Percentiles rank a stretch among this genome's conserved stretches.
phyloP scores from a whole-genome alignment of 176 grass and related monocot species.

The Triticum dicoccoides region DNA sequence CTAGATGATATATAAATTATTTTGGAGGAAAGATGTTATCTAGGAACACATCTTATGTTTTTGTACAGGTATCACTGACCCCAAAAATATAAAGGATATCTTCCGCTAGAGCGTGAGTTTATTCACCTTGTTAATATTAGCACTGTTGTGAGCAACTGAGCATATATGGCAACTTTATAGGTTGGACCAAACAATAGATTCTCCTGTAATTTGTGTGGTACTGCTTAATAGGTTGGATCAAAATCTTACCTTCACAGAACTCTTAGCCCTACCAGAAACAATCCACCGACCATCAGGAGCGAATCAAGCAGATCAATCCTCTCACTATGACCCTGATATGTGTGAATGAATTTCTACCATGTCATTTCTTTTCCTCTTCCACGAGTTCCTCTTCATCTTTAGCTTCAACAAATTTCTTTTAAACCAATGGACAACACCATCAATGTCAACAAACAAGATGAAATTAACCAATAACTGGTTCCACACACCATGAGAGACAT shows the following conservation, averaged over 20 bases:
- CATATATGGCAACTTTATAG: no score
- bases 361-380: slow-evolving; percentile 34
- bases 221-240: slow-evolving; percentile 5
- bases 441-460: no score
- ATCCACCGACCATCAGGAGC: slow-evolving; percentile 92
- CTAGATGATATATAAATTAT: no score
- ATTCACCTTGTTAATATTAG: no score
- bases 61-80: not conserved
- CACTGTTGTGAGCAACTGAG: no score
- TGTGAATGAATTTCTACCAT: slow-evolving; percentile 68
- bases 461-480: no score
- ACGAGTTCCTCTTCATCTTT: slow-evolving; percentile 41
- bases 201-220: not conserved
- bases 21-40: not conserved
- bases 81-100: not conserved
- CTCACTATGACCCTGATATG: slow-evolving; percentile 81
- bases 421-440: no score
- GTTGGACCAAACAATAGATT: not conserved
- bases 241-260: slow-evolving; percentile 62
- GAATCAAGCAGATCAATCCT: slow-evolving; percentile 73
- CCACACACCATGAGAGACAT: no score
- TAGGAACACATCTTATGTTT: not conserved
- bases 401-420: no score
- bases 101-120: no score
- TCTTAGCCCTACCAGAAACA: slow-evolving; percentile 79